phyloP scores from a whole-genome alignment of 768 basidiomycete species.

The Suillus variegatus region DNA sequence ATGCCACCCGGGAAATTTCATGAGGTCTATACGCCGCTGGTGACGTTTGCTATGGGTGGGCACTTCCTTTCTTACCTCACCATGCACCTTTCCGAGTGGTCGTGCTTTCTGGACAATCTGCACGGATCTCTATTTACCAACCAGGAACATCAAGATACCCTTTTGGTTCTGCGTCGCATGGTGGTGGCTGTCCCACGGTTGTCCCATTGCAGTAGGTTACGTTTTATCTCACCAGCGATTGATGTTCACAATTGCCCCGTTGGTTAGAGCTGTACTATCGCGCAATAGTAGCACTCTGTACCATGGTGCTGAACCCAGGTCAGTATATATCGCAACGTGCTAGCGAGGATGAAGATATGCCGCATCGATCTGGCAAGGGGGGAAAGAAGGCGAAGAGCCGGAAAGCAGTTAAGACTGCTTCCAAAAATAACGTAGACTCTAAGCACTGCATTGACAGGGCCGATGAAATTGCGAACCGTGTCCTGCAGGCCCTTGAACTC shows the following conservation, averaged over 20 bases:
- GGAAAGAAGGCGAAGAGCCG: no score
- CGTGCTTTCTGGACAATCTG: not conserved
- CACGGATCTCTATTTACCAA: not conserved
- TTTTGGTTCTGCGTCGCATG: not conserved
- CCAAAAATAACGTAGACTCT: no score
- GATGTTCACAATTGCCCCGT: not conserved
- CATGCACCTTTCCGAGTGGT: not conserved
- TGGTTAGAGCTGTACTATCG: not conserved
- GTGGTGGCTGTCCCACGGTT: not conserved
- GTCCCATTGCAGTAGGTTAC: not conserved
- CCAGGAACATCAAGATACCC: not conserved
- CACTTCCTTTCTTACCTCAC: not conserved
- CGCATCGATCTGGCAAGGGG: no score
- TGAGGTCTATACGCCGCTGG: not conserved
- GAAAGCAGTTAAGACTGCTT: no score
- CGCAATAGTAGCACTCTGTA: not conserved
- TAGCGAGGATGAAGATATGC: no score
- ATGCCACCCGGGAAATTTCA: not conserved
- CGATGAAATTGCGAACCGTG: no score
- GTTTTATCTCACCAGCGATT: not conserved
- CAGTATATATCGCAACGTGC: no score
- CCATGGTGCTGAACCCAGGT: not conserved
- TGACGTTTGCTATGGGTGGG: not conserved
- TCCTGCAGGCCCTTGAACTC: no score
- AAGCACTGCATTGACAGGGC: no score